Conservation (phyloP, 1,139 yeast species). For the Trichomonascaceae sp. region DNA sequence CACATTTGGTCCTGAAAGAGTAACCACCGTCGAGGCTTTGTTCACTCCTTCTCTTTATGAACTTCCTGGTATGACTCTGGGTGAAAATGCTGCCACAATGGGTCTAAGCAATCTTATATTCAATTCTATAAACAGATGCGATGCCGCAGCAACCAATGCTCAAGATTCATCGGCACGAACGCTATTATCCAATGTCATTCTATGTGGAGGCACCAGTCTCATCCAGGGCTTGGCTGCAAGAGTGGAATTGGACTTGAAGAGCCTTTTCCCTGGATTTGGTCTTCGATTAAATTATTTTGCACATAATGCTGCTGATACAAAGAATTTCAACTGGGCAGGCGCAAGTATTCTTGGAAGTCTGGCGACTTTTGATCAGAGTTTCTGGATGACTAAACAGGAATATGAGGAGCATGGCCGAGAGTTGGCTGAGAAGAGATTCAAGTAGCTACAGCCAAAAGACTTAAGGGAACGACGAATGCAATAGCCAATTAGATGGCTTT, state of each 20-base stretch:
- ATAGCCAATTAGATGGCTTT: not conserved
- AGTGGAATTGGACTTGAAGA: conserved; percentile 63
- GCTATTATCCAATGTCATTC: conserved; percentile 78
- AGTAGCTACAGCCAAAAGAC: conserved; percentile 16
- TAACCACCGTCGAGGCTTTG: conserved; percentile 66
- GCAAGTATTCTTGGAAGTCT: conserved; percentile 87
- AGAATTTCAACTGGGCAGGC: conserved; percentile 89
- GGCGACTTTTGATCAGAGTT: conserved; percentile 88
- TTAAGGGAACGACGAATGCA: not conserved
- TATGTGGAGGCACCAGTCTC: conserved; percentile 83
- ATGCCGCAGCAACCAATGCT: conserved; percentile 33
- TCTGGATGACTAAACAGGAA: conserved; percentile 87
- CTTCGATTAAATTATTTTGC: conserved; percentile 66
- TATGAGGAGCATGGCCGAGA: conserved; percentile 92
- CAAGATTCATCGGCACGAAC: conserved; percentile 41
- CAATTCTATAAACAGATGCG: conserved; percentile 45
- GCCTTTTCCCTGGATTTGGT: conserved; percentile 51
- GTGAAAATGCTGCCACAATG: conserved; percentile 30
- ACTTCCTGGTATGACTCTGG: conserved; percentile 23
- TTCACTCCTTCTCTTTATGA: conserved; percentile 44
- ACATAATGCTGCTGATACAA: conserved; percentile 74
- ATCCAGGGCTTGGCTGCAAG: conserved; percentile 81
- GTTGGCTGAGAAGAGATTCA: conserved; percentile 37
- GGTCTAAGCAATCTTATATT: conserved; percentile 71
- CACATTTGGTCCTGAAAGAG: conserved; percentile 60